A percentile compares a stretch with the other conserved stretches of the same genome.
These are phyloP conservation scores for Exophiala mesophila DNA, from an alignment of 2,329 filamentous ascomycete genomes.

Conservation along the genomic window DNA sequence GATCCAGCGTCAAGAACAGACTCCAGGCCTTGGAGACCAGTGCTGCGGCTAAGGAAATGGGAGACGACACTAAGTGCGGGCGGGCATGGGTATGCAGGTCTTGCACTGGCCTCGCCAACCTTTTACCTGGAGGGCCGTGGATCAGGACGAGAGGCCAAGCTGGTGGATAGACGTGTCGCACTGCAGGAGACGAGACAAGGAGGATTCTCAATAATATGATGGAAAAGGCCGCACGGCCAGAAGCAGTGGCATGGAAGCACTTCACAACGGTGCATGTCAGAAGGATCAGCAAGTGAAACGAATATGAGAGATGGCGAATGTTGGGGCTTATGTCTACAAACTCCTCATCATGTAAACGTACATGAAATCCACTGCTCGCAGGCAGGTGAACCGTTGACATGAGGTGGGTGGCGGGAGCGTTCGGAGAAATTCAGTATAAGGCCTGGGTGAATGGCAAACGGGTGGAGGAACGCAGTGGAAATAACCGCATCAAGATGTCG, in stretches of 20 bases:
- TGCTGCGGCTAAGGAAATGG: slow-evolving; percentile 19
- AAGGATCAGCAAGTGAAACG: too few relatives aligned
- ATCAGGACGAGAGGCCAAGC: not conserved
- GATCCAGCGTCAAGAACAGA: slow-evolving; percentile 11
- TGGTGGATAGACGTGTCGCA: not conserved
- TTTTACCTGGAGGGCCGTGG: slow-evolving; percentile 1
- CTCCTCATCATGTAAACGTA: too few relatives aligned
- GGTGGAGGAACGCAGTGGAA: too few relatives aligned
- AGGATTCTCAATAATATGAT: too few relatives aligned
- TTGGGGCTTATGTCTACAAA: too few relatives aligned
- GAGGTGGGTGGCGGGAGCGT: slow-evolving; percentile 14
- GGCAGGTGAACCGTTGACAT: too few relatives aligned
- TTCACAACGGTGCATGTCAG: too few relatives aligned
- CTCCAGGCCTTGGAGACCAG: slow-evolving; percentile 11
- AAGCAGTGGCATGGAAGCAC: too few relatives aligned
- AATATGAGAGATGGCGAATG: too few relatives aligned
- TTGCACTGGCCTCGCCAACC: not conserved
- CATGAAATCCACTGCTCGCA: too few relatives aligned
- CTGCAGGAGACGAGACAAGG: not conserved
- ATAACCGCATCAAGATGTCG: not conserved
- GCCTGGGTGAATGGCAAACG: not conserved
- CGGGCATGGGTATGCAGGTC: slow-evolving; percentile 5
- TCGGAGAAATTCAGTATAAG: slow-evolving; percentile 6
- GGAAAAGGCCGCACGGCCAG: too few relatives aligned
- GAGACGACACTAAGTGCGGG: slow-evolving; percentile 16